These are phyloP conservation scores for Potentilla sterilis DNA, from an alignment of 306 rosid species.

Conservation along the genomic window DNA sequence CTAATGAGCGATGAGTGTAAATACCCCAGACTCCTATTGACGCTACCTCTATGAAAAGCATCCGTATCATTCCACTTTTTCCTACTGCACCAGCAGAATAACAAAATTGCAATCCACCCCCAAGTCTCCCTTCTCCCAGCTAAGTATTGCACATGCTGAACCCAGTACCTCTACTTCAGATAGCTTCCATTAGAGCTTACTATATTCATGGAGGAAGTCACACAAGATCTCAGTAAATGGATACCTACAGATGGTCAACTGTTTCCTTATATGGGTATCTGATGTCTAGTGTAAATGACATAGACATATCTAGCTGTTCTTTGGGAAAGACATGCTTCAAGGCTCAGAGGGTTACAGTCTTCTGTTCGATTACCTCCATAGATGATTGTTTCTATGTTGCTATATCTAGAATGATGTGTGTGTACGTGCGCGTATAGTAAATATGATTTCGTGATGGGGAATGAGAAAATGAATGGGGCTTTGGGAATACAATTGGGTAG, in stretches of 20 bases:
- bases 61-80: neutral
- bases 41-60: neutral
- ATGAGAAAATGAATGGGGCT: neutral
- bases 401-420: neutral
- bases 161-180: neutral
- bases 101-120: neutral
- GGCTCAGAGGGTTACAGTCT: neutral
- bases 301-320: neutral
- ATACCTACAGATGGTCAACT: neutral
- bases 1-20: neutral
- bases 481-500: neutral
- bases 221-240: neutral
- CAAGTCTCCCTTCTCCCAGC: neutral
- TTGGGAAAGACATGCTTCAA: neutral
- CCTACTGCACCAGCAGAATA: neutral
- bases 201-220: neutral
- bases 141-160: neutral
- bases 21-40: neutral
- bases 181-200: neutral
- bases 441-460: neutral
- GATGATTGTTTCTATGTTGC: neutral
- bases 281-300: neutral
- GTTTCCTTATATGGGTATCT: neutral
- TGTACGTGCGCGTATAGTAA: neutral
- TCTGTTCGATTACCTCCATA: neutral